phyloP scores from a whole-genome alignment of 768 basidiomycete species.

The Boletellus ananas region DNA sequence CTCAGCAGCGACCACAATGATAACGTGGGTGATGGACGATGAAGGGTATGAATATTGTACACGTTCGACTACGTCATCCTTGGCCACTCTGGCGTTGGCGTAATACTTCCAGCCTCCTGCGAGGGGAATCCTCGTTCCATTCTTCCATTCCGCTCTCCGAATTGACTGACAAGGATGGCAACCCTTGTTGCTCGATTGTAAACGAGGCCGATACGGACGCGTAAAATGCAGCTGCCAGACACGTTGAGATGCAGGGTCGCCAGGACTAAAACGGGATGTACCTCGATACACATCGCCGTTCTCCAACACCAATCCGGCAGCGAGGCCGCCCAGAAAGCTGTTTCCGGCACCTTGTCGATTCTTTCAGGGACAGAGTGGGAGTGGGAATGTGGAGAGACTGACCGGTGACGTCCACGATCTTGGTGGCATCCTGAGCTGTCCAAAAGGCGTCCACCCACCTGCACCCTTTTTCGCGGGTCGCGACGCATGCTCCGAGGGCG shows the following conservation, averaged over 20 bases:
- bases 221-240: conserved; percentile 56
- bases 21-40: conserved; percentile 8
- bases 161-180: conserved; percentile 49
- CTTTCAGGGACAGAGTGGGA: conserved; percentile 1
- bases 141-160: conserved; percentile 28
- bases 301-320: conserved; percentile 61
- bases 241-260: conserved; percentile 13
- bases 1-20: conserved; percentile 37
- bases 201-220: conserved; percentile 82
- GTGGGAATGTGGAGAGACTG: conserved; percentile 12
- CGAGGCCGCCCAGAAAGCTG: conserved; percentile 80
- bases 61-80: conserved; percentile 31
- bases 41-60: conserved; percentile 18
- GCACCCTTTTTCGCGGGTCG: conserved; percentile 38
- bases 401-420: conserved; percentile 83
- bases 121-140: conserved; percentile 75
- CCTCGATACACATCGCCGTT: conserved; percentile 65
- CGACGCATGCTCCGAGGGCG: conserved; percentile 64
- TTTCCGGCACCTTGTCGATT: conserved; percentile 75
- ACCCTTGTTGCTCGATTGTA: conserved; percentile 74
- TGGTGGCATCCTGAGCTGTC: conserved; percentile 41
- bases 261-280: conserved; percentile 30
- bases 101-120: conserved; percentile 52
- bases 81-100: conserved; percentile 36
- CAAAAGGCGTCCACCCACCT: conserved; percentile 78